phyloP scores from a whole-genome alignment of 495 filamentous ascomycete genomes.

The Daldinia vernicosa region DNA sequence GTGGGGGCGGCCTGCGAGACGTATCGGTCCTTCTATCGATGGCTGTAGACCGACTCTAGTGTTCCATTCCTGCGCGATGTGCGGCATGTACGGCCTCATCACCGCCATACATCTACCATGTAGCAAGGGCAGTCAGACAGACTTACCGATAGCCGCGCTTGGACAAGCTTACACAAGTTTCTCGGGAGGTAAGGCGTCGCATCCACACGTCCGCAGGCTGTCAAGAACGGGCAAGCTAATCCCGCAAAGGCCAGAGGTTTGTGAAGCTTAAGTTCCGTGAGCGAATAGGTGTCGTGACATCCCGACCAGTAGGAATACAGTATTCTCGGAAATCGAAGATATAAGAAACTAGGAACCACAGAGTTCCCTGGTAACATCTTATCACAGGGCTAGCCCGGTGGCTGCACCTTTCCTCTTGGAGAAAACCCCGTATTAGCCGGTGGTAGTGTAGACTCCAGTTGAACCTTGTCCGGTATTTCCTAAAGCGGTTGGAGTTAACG shows the following conservation, averaged over 20 bases:
- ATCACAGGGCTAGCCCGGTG: slow-evolving; percentile 8
- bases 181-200: slow-evolving; percentile 29
- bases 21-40: slow-evolving; percentile 22
- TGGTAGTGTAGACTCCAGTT: slow-evolving; percentile 27
- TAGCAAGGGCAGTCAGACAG: slow-evolving; percentile 14
- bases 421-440: slow-evolving; percentile 41
- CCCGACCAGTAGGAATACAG: slow-evolving; percentile 23
- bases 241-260: slow-evolving; percentile 29
- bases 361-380: slow-evolving; percentile 12
- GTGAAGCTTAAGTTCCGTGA: slow-evolving; percentile 34
- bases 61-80: slow-evolving; percentile 14
- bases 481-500: slow-evolving; percentile 35
- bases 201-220: slow-evolving; percentile 37
- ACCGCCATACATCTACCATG: neutral
- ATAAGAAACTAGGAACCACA: slow-evolving; percentile 19
- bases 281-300: slow-evolving; percentile 15
- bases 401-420: slow-evolving; percentile 24
- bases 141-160: slow-evolving; percentile 36
- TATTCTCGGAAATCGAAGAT: slow-evolving; percentile 4
- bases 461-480: slow-evolving; percentile 42
- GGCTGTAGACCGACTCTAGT: slow-evolving; percentile 3
- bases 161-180: slow-evolving; percentile 22
- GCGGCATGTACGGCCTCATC: slow-evolving; percentile 26
- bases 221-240: slow-evolving; percentile 29
- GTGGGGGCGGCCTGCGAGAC: slow-evolving; percentile 11